Evolutionary conservation across 2,329 filamentous ascomycete species (phyloP).

Genomic region (Claviceps sorghi): DNA sequence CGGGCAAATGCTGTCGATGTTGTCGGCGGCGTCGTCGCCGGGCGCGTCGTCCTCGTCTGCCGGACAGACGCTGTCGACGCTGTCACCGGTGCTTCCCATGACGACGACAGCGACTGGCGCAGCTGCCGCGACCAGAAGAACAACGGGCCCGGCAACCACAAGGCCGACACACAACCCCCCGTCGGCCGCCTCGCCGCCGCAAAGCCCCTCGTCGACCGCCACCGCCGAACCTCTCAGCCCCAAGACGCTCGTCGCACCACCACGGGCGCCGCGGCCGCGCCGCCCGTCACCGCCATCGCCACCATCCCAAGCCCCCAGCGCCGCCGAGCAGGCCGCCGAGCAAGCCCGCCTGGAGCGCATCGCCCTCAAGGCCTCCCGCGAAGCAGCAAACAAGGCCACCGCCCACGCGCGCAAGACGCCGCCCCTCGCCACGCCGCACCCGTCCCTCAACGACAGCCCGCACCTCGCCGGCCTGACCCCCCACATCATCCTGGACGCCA

Average conservation of each 20-base stretch:
- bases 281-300: not conserved
- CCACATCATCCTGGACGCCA: constrained; percentile 62
- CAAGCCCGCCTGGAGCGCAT: constrained; percentile 46
- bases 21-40: not conserved
- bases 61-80: not conserved
- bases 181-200: not conserved
- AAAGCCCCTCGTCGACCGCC: not conserved
- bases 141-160: too few relatives aligned
- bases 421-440: constrained; percentile 37
- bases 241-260: not conserved
- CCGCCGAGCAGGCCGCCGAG: constrained; percentile 40
- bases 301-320: not conserved
- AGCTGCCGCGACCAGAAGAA: too few relatives aligned
- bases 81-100: not conserved
- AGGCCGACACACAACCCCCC: not conserved
- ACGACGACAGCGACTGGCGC: not conserved
- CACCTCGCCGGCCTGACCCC: constrained; percentile 45
- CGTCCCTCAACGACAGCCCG: constrained; percentile 39
- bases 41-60: not conserved
- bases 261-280: too few relatives aligned
- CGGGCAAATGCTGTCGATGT: not conserved
- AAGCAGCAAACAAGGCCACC: constrained; percentile 41
- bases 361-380: constrained; percentile 37
- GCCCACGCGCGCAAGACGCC: constrained; percentile 36
- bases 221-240: not conserved